Conservation (phyloP, 2,329 filamentous ascomycete species). For the Escovopsis sp. region DNA sequence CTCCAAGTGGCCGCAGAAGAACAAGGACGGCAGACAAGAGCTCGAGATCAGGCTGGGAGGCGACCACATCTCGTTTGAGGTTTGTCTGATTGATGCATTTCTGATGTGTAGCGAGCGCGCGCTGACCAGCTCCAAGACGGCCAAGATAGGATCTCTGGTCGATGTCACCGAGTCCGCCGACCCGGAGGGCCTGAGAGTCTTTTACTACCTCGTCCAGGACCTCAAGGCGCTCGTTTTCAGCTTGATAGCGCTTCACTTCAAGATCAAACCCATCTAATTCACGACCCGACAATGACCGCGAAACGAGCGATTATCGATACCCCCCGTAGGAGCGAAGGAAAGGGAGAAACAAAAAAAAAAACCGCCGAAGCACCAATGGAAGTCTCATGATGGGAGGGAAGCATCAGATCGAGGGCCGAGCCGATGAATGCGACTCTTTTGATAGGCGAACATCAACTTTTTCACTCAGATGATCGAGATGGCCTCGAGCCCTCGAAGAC, state of each 20-base stretch:
- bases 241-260: slow-evolving; percentile 92
- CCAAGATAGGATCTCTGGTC: slow-evolving; percentile 92
- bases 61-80: slow-evolving; percentile 97
- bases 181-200: slow-evolving; percentile 88
- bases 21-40: slow-evolving; percentile 95
- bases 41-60: slow-evolving; percentile 86
- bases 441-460: too few species aligned
- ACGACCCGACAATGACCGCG: slow-evolving; percentile 13
- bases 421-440: too few species aligned
- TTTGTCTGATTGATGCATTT: slow-evolving; percentile 22
- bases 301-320: too few species aligned
- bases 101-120: not conserved
- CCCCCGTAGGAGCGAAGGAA: too few species aligned
- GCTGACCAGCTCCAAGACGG: slow-evolving; percentile 47
- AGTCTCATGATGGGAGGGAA: too few species aligned
- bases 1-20: slow-evolving; percentile 97
- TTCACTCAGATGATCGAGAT: too few species aligned
- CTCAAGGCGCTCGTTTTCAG: slow-evolving; percentile 95
- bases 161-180: slow-evolving; percentile 95
- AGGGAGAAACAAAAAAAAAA: too few species aligned
- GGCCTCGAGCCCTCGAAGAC: too few species aligned
- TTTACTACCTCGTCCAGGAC: slow-evolving; percentile 97
- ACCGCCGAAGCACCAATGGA: too few species aligned
- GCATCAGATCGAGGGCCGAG: too few species aligned
- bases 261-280: slow-evolving; percentile 64